phyloP scores from a whole-genome alignment of 2,329 filamentous ascomycete species.

The Neobulgaria alba region DNA sequence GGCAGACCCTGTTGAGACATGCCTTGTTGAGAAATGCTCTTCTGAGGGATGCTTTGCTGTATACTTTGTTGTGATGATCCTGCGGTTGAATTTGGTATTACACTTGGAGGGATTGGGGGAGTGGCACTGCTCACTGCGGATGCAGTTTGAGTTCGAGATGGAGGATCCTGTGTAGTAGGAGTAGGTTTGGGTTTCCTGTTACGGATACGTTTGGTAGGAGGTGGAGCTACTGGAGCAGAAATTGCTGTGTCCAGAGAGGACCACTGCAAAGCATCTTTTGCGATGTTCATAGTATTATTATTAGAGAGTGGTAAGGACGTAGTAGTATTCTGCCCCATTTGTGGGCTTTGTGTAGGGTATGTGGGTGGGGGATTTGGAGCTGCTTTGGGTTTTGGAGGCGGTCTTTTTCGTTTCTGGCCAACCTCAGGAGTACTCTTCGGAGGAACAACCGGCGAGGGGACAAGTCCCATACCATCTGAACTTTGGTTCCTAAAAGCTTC shows the following conservation, averaged over 20 bases:
- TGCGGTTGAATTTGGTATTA: conserved; percentile 24
- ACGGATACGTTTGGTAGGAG: conserved; percentile 32
- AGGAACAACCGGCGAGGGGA: conserved; percentile 16
- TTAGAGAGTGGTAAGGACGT: conserved; percentile 8
- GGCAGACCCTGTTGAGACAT: no score
- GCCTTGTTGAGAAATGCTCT: no score
- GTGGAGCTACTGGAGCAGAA: conserved; percentile 16
- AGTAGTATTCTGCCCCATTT: conserved; percentile 6
- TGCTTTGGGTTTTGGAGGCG: conserved; percentile 21
- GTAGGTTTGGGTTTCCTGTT: conserved; percentile 32
- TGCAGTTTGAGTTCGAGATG: conserved; percentile 20
- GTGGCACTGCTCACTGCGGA: conserved; percentile 24
- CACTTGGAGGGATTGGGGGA: conserved; percentile 21
- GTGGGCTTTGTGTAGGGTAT: conserved; percentile 5
- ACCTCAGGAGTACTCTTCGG: conserved; percentile 12
- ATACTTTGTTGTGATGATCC: conserved; percentile 19
- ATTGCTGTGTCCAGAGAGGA: conserved; percentile 15
- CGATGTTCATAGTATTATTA: conserved; percentile 11
- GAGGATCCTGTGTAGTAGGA: conserved; percentile 18
- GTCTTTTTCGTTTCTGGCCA: conserved; percentile 22
- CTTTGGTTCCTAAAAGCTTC: conserved; percentile 25
- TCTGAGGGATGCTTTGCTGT: conserved; percentile 9
- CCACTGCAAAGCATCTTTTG: conserved; percentile 24
- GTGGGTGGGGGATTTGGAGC: conserved; percentile 8
- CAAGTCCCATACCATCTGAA: conserved; percentile 13